A percentile compares a stretch with the other conserved stretches of the same genome.
Conservation (phyloP, 306 rosid genomes). For the Pterocarpus macrocarpus region DNA sequence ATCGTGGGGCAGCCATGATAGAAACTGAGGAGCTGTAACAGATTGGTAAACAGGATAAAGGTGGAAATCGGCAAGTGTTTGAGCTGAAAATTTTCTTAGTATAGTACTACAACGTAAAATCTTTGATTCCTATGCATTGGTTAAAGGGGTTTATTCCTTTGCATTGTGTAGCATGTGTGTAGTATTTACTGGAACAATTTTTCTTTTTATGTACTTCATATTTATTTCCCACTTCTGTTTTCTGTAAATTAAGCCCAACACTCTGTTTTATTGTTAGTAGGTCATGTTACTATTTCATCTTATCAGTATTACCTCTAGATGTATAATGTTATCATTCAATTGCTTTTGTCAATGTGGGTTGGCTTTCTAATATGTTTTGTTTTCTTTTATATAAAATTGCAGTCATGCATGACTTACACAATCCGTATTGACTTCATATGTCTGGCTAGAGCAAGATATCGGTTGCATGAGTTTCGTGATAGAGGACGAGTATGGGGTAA, state of each 20-base stretch:
- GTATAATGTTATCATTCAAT: not conserved
- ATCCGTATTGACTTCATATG: constrained; percentile 93
- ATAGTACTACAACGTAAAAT: constrained; percentile 8
- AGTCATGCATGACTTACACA: constrained; percentile 91
- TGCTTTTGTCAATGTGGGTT: not conserved
- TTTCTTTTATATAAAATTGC: constrained; percentile 33
- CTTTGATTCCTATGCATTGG: constrained; percentile 55
- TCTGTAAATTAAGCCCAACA: no score
- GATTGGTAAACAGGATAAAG: constrained; percentile 89
- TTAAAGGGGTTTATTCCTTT: constrained; percentile 95
- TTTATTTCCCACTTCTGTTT: no score
- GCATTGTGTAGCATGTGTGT: constrained; percentile 99
- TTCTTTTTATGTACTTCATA: not conserved
- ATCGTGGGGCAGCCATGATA: constrained; percentile 96
- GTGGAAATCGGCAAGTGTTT: constrained; percentile 83
- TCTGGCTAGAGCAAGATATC: no score
- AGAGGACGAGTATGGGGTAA: no score
- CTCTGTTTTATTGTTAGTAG: not conserved
- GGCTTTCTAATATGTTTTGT: constrained; percentile 16
- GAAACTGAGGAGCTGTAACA: constrained; percentile 92
- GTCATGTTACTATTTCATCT: no score
- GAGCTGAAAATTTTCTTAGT: not conserved
- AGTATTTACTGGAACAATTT: constrained; percentile 26
- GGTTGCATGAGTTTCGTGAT: no score
- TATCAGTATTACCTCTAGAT: not conserved